A percentile compares a stretch with the other conserved stretches of the same genome.
These are phyloP conservation scores for Chaetomiaceae sp. DNA, from an alignment of 2,329 filamentous ascomycete genomes.

Conservation along the genomic window DNA sequence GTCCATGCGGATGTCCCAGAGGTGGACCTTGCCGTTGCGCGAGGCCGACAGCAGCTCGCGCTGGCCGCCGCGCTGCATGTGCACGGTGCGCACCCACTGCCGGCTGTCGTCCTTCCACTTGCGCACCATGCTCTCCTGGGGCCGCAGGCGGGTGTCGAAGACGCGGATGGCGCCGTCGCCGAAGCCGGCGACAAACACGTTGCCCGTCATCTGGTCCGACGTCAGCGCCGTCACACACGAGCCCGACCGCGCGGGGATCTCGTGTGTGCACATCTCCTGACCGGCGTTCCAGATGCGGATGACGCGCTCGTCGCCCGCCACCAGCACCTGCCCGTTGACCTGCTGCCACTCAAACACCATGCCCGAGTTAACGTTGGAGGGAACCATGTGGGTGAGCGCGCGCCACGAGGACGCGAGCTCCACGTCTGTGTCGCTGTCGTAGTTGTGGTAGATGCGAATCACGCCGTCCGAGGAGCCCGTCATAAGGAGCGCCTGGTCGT, in stretches of 20 bases:
- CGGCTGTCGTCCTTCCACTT: constrained; percentile 90
- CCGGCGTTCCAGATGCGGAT: constrained; percentile 96
- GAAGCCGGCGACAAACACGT: constrained; percentile 93
- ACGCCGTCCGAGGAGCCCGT: constrained; percentile 94
- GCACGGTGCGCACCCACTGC: constrained; percentile 92
- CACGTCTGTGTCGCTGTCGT: constrained; percentile 68
- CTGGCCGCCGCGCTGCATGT: constrained; percentile 93
- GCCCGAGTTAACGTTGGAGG: constrained; percentile 88
- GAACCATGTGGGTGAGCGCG: constrained; percentile 86
- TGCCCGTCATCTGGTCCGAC: constrained; percentile 94
- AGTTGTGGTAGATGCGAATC: constrained; percentile 86
- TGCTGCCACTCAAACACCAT: constrained; percentile 99
- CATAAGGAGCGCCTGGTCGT: constrained; percentile 90
- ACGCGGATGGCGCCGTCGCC: constrained; percentile 91
- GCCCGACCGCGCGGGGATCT: constrained; percentile 89
- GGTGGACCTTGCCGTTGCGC: constrained; percentile 83
- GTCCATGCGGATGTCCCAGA: constrained; percentile 94
- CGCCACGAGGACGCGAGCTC: constrained; percentile 89
- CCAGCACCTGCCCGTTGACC: constrained; percentile 89
- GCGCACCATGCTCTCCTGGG: constrained; percentile 86
- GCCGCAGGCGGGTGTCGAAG: constrained; percentile 80
- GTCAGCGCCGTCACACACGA: constrained; percentile 95
- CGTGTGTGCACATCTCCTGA: constrained; percentile 84
- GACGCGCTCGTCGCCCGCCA: constrained; percentile 90
- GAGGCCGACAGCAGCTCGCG: constrained; percentile 86